Evolutionary conservation across 306 rosid species (phyloP).

Genomic region (Amphicarpaea edgeworthii): DNA sequence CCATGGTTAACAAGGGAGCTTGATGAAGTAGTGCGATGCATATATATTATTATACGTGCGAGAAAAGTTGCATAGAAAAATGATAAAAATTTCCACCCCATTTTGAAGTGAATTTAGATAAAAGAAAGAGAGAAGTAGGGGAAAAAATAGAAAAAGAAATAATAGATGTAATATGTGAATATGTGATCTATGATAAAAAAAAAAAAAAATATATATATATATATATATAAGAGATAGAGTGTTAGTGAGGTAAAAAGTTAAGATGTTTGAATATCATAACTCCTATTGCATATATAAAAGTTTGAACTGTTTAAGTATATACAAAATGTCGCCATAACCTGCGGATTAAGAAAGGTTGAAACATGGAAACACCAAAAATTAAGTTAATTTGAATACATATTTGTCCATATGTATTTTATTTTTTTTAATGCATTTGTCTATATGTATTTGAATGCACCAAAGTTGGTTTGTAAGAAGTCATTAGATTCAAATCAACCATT

Average conservation of each 20-base stretch:
- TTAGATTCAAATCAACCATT: background rate
- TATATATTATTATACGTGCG: background rate
- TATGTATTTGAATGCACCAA: no score
- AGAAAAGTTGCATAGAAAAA: background rate
- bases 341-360: conserved; percentile 38
- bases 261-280: no score
- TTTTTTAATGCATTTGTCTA: no score
- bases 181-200: no score
- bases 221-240: no score
- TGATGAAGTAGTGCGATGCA: background rate
- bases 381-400: background rate
- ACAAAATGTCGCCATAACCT: conserved; percentile 28
- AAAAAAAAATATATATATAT: no score
- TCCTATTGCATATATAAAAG: background rate
- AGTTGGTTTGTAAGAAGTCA: background rate
- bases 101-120: no score
- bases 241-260: no score
- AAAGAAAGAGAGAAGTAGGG: no score
- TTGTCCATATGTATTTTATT: background rate
- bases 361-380: conserved; percentile 34
- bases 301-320: background rate
- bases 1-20: conserved; percentile 53
- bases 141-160: no score
- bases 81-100: no score
- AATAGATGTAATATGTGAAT: no score